Percentiles rank a stretch among this genome's conserved stretches.
Conservation (phyloP, 1,284 basidiomycete genomes). For the Rhodotorula sp. region DNA sequence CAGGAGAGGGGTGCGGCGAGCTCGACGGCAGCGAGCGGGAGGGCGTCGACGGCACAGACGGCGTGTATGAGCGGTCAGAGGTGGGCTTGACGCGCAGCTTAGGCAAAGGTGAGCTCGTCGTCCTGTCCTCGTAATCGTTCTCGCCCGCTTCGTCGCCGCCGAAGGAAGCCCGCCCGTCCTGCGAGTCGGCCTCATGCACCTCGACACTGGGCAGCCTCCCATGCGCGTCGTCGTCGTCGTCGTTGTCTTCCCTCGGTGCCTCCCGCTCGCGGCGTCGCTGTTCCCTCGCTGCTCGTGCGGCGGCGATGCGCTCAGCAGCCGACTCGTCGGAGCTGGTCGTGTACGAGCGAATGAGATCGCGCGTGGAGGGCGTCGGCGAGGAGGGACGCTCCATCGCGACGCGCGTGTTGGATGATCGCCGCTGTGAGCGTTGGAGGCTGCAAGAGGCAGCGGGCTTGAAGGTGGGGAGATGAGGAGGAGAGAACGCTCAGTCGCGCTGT, state of each 20-base stretch:
- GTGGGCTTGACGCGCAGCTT: conserved; percentile 14
- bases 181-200: background rate
- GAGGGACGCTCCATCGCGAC: background rate
- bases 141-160: background rate
- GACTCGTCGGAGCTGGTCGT: conserved; percentile 19
- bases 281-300: conserved; percentile 13
- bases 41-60: conserved; percentile 13
- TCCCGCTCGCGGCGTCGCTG: conserved; percentile 4
- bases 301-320: conserved; percentile 25
- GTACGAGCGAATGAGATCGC: conserved; percentile 24
- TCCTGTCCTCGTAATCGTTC: background rate
- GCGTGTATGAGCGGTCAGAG: conserved; percentile 27
- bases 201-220: background rate
- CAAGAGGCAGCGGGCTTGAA: background rate
- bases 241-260: background rate
- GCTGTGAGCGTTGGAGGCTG: background rate
- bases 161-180: background rate
- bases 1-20: background rate
- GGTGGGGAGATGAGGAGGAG: background rate
- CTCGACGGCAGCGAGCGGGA: background rate
- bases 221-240: background rate
- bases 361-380: background rate
- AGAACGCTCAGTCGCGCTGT: background rate
- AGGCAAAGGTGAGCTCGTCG: conserved; percentile 2
- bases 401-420: background rate